Evolutionary conservation across 2,329 filamentous ascomycete genomes (phyloP), one percentile per base, ranked within the genome.

Genomic region (Epichloe gansuensis): DNA sequence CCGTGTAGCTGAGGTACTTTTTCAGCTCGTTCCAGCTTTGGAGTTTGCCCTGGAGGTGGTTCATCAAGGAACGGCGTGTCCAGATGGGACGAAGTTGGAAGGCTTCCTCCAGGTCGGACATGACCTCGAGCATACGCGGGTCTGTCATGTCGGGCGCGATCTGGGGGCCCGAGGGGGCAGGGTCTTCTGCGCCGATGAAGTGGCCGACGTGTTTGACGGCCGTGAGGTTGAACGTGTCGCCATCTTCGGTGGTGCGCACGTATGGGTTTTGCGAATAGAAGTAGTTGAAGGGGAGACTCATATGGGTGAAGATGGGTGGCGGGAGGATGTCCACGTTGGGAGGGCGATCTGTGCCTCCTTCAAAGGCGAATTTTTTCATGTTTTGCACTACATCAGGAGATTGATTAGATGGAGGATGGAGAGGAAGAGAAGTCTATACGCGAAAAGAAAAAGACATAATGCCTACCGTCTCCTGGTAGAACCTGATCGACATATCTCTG

Each of bases 181-280:
- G 81, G 55, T 81, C 82, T 31, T 83, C 62, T 69, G 78, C 65
- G 61, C 80, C 68, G 66, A 81, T 66, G 70, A 81, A 76, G 73
- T 84, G 69, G 58, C 77, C 67, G 60, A 76, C 67, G 57, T 79
- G 71, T 68, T 80, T 74, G 65, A 85, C 78, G 45, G 66, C 80
- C 60, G 69, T 80, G 61, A 68, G 78, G 62, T 75, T 87, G 67
- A 74, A 79, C 66, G 72, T 75, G 25, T 72, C 71, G 12, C 77
- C 78, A 47, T 74, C 70, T 41, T 73, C 75, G 4, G 81, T 81
- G 51, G 81, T 71, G 49, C 77, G 82, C 27, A 90, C 84, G 51
- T 84, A 84, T 0, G 86, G 80, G 55, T 95, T 95, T 68, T 96
- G 91, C 39, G 86, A 84, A 68, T 94, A 96, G 56, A 82, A 82